Percentiles rank a stretch among this genome's conserved stretches.
Evolutionary conservation across 805 yeast species (phyloP).

Genomic region (Kazachstania viticola): DNA sequence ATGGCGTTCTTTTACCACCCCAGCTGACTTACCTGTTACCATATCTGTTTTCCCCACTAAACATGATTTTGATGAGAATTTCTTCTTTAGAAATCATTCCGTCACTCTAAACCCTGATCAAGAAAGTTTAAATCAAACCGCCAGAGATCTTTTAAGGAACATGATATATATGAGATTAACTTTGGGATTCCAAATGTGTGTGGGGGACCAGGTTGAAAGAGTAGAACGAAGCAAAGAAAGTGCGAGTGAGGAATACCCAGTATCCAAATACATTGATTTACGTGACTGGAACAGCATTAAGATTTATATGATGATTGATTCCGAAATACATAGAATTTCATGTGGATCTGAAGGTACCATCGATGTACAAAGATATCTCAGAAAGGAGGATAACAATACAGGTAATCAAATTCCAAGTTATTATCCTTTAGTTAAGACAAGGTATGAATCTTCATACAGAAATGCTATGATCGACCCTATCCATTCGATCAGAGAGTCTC

Average conservation of each 20-base stretch:
- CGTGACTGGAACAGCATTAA: constrained; percentile 43
- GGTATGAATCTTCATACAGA: constrained; percentile 60
- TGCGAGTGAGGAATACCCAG: constrained; percentile 44
- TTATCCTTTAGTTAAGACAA: constrained; percentile 55
- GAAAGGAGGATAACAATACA: constrained; percentile 27
- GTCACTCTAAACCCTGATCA: constrained; percentile 53
- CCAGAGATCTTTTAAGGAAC: constrained; percentile 62
- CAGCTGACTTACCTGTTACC: constrained; percentile 83
- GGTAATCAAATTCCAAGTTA: constrained; percentile 30
- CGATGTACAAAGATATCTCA: constrained; percentile 63
- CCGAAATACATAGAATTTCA: constrained; percentile 75
- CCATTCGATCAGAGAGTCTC: constrained; percentile 38
- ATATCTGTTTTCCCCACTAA: constrained; percentile 67
- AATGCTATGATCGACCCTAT: constrained; percentile 46
- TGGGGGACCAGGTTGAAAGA: constrained; percentile 52
- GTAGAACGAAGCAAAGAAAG: constrained; percentile 36
- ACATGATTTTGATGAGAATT: constrained; percentile 58
- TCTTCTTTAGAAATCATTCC: constrained; percentile 74
- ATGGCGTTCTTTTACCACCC: constrained; percentile 89
- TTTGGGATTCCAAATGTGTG: constrained; percentile 84
- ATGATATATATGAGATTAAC: constrained; percentile 77
- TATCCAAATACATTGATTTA: constrained; percentile 38
- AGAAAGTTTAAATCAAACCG: constrained; percentile 35
- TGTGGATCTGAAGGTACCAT: constrained; percentile 63
- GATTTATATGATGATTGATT: constrained; percentile 64